These are phyloP conservation scores for Trypanosoma melophagium DNA, from an alignment of 208 protist species.

Conservation along the genomic window DNA sequence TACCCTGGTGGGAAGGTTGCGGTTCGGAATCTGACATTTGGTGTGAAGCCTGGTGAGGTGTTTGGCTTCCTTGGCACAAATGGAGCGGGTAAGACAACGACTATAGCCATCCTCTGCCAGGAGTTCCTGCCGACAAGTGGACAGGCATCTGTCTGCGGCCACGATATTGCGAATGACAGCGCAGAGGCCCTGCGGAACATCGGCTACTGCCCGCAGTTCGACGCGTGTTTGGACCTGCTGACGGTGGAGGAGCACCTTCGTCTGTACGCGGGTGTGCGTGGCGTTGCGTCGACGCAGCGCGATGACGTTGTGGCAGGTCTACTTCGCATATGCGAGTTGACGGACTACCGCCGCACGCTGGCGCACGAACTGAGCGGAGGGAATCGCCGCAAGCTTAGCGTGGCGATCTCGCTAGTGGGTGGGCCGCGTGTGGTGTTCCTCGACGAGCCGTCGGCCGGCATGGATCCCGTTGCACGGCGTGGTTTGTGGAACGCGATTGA, in stretches of 20 bases:
- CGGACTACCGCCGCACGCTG: slow-evolving; percentile 32
- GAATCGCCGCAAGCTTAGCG: slow-evolving; percentile 82
- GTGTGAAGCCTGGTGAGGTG: slow-evolving; percentile 64
- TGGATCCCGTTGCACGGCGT: slow-evolving; percentile 83
- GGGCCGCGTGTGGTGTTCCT: slow-evolving; percentile 71
- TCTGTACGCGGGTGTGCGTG: slow-evolving; percentile 82
- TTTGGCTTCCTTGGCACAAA: slow-evolving; percentile 89
- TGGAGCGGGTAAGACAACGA: slow-evolving; percentile 86
- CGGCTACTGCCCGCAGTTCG: slow-evolving; percentile 96
- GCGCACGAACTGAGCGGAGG: slow-evolving; percentile 65
- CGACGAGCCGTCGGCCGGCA: slow-evolving; percentile 86
- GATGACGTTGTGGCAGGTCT: slow-evolving; percentile 35
- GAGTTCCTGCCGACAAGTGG: slow-evolving; percentile 68
- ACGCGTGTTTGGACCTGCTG: slow-evolving; percentile 90
- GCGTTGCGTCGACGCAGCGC: slow-evolving; percentile 25
- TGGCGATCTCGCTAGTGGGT: slow-evolving; percentile 83
- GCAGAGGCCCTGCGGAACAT: slow-evolving; percentile 63
- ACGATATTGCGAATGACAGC: slow-evolving; percentile 50
- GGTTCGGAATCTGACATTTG: slow-evolving; percentile 72
- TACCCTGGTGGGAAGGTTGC: too few relatives aligned
- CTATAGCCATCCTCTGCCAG: slow-evolving; percentile 78
- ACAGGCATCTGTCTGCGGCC: slow-evolving; percentile 41
- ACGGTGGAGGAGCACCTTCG: slow-evolving; percentile 92
- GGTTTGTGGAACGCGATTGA: slow-evolving; percentile 72
- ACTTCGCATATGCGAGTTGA: slow-evolving; percentile 46